Evolutionary conservation across 2,329 filamentous ascomycete genomes (phyloP), one percentile per base, ranked within the genome.

Genomic region (Aureobasidium sp.): DNA sequence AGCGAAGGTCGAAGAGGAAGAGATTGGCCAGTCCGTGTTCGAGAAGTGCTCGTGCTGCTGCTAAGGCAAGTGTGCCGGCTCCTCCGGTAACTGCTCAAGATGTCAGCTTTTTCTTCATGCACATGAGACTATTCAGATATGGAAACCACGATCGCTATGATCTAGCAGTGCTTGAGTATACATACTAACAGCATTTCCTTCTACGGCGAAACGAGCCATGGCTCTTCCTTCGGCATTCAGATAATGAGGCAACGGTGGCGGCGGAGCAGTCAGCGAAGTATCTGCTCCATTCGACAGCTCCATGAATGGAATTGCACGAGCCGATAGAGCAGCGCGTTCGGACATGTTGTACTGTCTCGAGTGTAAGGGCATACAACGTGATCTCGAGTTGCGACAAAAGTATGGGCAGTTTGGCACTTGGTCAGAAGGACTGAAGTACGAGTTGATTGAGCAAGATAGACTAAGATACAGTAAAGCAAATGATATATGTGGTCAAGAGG

Each of bases 21-120:
- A 89, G 74, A 2, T 82, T 83, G 0, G 75, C 70, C 1, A 84
- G 75, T 8, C 87, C 87, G 68, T 90, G 87, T 72, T 90, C 86
- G 41, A 90, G 84, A 24, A 90, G 79, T 1, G 87, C 87, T 50
- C 79, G 75, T 1, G 82, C 82, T 32, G 81, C 79, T 61, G 79
- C 77, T 9, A 86, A 77, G 7, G 84, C 86, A 0, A 89, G 76
- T 12, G 81, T 84, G 4, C 87, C 87, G 15, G 84, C 82, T 36
- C 87, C 87, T 20, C 87, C 87, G 0, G 87, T 88, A 13, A 89
- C 80, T 79, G n/a, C 43, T 2, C 20, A 5, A 43, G 5, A 5
- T 2, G 12, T 57, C 27, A 36, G n/a, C 36, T 3, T 3, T 17
- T 36, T 2, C 6, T 12, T 26, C 2, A 15, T 20, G 3, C 27